Evolutionary conservation across 2,329 filamentous ascomycete genomes (phyloP).

Genomic region (Fragosphaeria purpurea): DNA sequence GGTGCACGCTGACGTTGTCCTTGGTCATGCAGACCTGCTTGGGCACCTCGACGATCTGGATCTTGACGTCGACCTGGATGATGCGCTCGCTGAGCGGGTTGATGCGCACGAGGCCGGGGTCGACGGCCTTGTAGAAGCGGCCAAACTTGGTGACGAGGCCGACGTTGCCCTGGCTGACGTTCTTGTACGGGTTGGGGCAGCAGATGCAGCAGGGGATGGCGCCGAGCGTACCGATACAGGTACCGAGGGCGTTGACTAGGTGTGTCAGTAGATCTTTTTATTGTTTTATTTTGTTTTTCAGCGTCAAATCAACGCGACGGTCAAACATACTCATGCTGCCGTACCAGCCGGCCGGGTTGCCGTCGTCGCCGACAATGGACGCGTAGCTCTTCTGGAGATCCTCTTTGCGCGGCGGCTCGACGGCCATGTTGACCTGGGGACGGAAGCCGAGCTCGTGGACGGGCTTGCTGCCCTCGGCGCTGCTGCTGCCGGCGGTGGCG

Average conservation of each 20-base stretch:
- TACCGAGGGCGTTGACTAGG: slow-evolving; percentile 47
- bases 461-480: not conserved
- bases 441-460: slow-evolving; percentile 30
- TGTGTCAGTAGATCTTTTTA: too few relatives aligned
- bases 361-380: slow-evolving; percentile 51
- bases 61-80: slow-evolving; percentile 95
- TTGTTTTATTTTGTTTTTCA: too few relatives aligned
- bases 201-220: slow-evolving; percentile 84
- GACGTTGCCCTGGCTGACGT: slow-evolving; percentile 84
- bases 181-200: slow-evolving; percentile 94
- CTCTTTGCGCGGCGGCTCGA: slow-evolving; percentile 69
- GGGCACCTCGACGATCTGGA: slow-evolving; percentile 94
- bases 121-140: slow-evolving; percentile 86
- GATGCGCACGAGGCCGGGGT: slow-evolving; percentile 93
- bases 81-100: slow-evolving; percentile 89
- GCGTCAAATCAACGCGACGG: not conserved
- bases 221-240: slow-evolving; percentile 65
- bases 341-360: slow-evolving; percentile 76
- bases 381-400: slow-evolving; percentile 82
- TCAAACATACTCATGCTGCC: slow-evolving; percentile 62
- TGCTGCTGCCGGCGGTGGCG: not conserved
- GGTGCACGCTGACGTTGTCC: slow-evolving; percentile 89
- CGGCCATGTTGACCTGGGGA: slow-evolving; percentile 48
- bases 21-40: slow-evolving; percentile 99
- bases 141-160: slow-evolving; percentile 95